Base-by-base conservation (phyloP, 2,329 filamentous ascomycete species). In the Blastomyces percursus region DNA sequence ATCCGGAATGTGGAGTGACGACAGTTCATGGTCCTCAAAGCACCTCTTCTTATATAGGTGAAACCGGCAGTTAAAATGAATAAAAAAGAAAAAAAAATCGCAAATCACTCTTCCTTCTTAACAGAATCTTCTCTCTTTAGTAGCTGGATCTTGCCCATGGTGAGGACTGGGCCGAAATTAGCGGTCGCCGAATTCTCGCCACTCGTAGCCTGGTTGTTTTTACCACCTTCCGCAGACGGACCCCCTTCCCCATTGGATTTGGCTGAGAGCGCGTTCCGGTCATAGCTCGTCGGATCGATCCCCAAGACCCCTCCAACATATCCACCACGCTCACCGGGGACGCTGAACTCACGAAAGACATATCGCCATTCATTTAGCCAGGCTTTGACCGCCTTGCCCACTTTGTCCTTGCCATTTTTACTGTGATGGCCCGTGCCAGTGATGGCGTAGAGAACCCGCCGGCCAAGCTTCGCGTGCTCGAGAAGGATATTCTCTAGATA, bases 381-480 rank as follows among this genome's bases (percentile, higher is more conserved):
- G 67, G 84, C 86, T 61, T 94, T 87, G 65, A 97, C 87, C 1
- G 92, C 91, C 77, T 96, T 96, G 72, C 93, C 93, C 44, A 99
- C 90, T 77, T 99, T 99, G 76, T 99, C 94, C 75, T 97, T 97
- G 70, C 94, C 93, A 72, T 96, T 96, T 80, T 97, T 97, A 74
- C 90, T 96, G 77, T 99, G 94, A 71, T 97, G 92, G 3, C 93
- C 94, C 0, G 93, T 97, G 54, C 94, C 94, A 1, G 92, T 96
- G 73, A 99, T 97, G 67, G 92, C 92, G 73, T 97, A 99, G 51
- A 99, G 84, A 2, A 93, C 89, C 27, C 86, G 83, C 5, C 80
- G 76, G 44, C 82, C 82, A 68, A 89, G 86, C 67, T 85, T 82
- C 67, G 82, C 83, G 71, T 96, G 94, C 71, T 95, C 90, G 65